phyloP scores from a whole-genome alignment of 176 grass and related monocot genomes.

The Aechmea fasciata region DNA sequence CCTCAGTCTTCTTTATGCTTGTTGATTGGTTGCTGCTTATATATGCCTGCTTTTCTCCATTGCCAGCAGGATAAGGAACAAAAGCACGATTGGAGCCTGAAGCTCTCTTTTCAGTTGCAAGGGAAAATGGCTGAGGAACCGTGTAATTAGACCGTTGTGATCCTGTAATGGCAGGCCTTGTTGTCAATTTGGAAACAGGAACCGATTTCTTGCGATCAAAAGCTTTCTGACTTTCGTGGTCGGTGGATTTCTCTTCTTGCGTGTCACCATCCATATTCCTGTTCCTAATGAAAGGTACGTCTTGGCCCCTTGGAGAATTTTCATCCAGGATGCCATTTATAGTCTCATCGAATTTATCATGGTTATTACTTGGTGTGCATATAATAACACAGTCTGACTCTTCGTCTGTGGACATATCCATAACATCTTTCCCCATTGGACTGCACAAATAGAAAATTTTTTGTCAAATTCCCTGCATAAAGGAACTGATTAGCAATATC shows the following conservation, averaged over 20 bases:
- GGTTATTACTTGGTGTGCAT: constrained; percentile 31
- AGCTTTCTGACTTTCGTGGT: constrained; percentile 44
- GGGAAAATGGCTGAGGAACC: constrained; percentile 47
- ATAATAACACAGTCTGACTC: constrained; percentile 47
- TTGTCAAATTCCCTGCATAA: not conserved
- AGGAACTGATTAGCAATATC: not conserved
- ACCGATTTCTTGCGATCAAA: constrained; percentile 29
- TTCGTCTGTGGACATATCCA: constrained; percentile 47
- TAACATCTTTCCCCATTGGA: constrained; percentile 54
- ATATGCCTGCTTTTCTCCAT: constrained; percentile 35
- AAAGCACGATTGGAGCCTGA: constrained; percentile 25
- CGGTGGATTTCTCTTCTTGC: constrained; percentile 40
- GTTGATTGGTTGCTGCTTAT: constrained; percentile 23
- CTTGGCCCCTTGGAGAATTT: constrained; percentile 25
- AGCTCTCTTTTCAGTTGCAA: constrained; percentile 49
- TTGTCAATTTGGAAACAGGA: constrained; percentile 29
- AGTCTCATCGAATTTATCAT: constrained; percentile 23
- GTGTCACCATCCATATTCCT: constrained; percentile 18
- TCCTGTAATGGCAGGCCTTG: constrained; percentile 35
- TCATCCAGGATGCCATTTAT: constrained; percentile 25
- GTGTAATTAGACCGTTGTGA: constrained; percentile 33
- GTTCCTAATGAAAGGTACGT: constrained; percentile 18
- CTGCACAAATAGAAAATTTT: constrained; percentile 14
- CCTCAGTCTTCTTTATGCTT: constrained; percentile 33
- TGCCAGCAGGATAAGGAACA: constrained; percentile 20